Evolutionary conservation across 139 green algal species (phyloP), one percentile per base, ranked within the genome.

Genomic region (Edaphochlamys debaryana): DNA sequence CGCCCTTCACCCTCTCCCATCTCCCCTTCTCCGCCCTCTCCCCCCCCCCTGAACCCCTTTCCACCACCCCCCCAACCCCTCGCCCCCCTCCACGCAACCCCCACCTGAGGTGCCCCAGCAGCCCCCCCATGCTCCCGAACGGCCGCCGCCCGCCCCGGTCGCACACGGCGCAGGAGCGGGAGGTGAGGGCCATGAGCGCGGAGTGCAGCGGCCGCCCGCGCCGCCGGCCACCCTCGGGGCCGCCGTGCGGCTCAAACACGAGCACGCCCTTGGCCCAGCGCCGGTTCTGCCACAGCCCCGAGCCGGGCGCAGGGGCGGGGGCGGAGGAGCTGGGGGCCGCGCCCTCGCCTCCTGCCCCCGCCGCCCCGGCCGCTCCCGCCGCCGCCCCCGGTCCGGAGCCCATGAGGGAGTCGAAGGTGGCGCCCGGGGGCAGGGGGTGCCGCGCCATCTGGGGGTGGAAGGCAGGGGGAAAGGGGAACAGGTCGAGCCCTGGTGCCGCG

Each of bases 111-210:
- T 92, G 89, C 1, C 69, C 79, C 80, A 63, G 69, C 79, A 96
- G 88, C 64, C 81, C 20, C 58, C 88, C 79, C 60, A 66, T 69
- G 23, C 67, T 89, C 30, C 41, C 67, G 69, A 93, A 94, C 20
- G 89, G 87, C 2, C 67, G 45, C n/a, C 56, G 29, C 13, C 81
- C 90, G 2, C 34, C 38, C 0, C 50, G 69, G 80, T 95, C 88
- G 66, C 93, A 96, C 48, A 91, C 45, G 7, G 27, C 4, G 79
- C 92, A 95, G 20, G 87, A 86, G 58, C 85, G 66, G 3, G 86
- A 87, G 2, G 91, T 93, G 79, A 89, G 77, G 22, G 42, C 37
- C 69, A 83, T 41, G 42, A 94, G 80, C 23, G 66, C n/a, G 17
- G 38, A 32, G 58, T 79, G 63, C 54, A 86, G 67, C 42, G 86